Evolutionary conservation across 441 rosid genomes (phyloP), one percentile per base, ranked within the genome.

Genomic region (Monsonia emarginata): DNA sequence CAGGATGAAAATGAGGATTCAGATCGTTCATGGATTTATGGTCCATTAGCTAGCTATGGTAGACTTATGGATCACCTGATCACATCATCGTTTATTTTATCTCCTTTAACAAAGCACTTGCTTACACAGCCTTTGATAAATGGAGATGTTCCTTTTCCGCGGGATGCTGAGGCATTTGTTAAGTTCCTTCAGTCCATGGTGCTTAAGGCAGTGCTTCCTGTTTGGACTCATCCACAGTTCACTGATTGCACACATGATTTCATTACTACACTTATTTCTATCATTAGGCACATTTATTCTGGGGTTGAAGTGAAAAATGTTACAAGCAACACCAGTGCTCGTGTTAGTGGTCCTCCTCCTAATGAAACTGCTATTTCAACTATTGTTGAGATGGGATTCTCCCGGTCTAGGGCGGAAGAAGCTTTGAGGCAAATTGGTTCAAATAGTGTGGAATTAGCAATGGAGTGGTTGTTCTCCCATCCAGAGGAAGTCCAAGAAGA

Each of bases 391-490:
- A 94, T 94, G 99, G 99, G 99, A 30, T 94, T 94, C 77, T 71
- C 99, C 65, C 88, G 97, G 80, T 59, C 90, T 40, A 86, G 99
- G 84, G 99, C 97, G 4, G 99, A 91, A 80, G 99, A 89, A 79
- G 97, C 99, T 65, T 75, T 94, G 71, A 89, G 99, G 81, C 99
- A 88, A 74, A 93, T 94, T 73, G 96, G 92, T 69, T 88, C 96
- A 48, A 88, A 88, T 70, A 91, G 96, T 75, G 97, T 94, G 74
- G 99, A 94, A 80, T 75, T 91, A 82, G 99, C 99, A 65, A 94
- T 86, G 96, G 99, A 94, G 79, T 94, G 99, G 99, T 81, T 94
- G 72, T 91, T 86, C 79, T 83, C 99, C 69, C 97, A 91, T 79
- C 89, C 88, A 2, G 99, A 91, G 80, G 99, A 94, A 81, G 50